A percentile compares a stretch with the other conserved stretches of the same genome.
These are phyloP conservation scores for Xylaria curta DNA, from an alignment of 495 filamentous ascomycete genomes.

Conservation along the genomic window DNA sequence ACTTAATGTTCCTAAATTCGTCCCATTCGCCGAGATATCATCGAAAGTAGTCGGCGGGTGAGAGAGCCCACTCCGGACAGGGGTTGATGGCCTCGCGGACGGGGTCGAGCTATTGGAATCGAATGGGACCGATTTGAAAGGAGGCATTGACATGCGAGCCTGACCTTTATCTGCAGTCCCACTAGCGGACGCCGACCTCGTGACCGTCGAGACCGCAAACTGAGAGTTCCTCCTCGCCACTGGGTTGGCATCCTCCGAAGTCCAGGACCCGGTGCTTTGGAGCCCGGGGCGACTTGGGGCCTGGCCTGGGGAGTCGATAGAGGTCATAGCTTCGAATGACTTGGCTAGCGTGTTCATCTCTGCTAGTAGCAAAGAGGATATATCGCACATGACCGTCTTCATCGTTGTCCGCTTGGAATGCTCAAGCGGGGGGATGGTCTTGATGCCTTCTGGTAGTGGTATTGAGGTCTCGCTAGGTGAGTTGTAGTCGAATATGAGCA, in stretches of 20 bases:
- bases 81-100: constrained; percentile 58
- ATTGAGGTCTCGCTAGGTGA: constrained; percentile 48
- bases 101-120: constrained; percentile 55
- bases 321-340: constrained; percentile 78
- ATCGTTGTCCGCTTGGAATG: constrained; percentile 84
- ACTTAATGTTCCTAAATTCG: constrained; percentile 37
- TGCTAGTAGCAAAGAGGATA: constrained; percentile 80
- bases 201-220: constrained; percentile 47
- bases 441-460: constrained; percentile 64
- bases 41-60: constrained; percentile 75
- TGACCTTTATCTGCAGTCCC: constrained; percentile 54
- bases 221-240: constrained; percentile 62
- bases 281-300: constrained; percentile 40
- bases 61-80: constrained; percentile 55
- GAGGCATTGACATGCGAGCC: constrained; percentile 76
- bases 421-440: constrained; percentile 74
- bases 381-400: constrained; percentile 92
- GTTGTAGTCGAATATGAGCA: constrained; percentile 79
- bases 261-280: constrained; percentile 44
- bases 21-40: constrained; percentile 60
- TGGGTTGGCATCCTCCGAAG: constrained; percentile 42
- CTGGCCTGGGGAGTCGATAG: constrained; percentile 76
- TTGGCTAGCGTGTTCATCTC: constrained; percentile 89
- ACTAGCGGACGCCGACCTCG: constrained; percentile 57
- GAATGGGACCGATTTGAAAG: constrained; percentile 44